Evolutionary conservation across 2,329 filamentous ascomycete genomes (phyloP).

Genomic region (Pseudomassariella vexata): DNA sequence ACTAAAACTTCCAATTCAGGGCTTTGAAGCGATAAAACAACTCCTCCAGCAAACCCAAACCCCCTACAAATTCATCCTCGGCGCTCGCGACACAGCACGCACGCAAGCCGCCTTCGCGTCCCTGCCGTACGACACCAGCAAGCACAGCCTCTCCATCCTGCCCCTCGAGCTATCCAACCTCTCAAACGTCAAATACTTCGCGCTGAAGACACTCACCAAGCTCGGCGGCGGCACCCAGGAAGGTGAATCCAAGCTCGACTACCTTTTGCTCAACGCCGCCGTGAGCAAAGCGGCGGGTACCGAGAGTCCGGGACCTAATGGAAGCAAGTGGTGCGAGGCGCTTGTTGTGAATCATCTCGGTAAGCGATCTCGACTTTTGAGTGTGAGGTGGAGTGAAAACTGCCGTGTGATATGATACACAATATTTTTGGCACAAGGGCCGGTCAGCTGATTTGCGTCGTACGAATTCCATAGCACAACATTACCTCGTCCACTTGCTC

Average conservation of each 20-base stretch:
- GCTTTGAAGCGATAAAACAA: slow-evolving; percentile 47
- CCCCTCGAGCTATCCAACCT: slow-evolving; percentile 43
- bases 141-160: slow-evolving; percentile 36
- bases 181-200: slow-evolving; percentile 38
- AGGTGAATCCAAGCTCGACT: slow-evolving; percentile 37
- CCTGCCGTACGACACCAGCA: slow-evolving; percentile 33
- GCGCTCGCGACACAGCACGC: slow-evolving; percentile 36
- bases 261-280: slow-evolving; percentile 43
- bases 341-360: slow-evolving; percentile 48
- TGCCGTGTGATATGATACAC: too few relatives aligned
- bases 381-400: too few relatives aligned
- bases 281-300: slow-evolving; percentile 27
- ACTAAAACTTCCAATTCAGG: slow-evolving; percentile 26
- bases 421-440: too few relatives aligned
- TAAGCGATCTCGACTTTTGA: slow-evolving; percentile 17
- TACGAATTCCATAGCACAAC: slow-evolving; percentile 35
- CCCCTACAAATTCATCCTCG: slow-evolving; percentile 42
- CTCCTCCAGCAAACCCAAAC: slow-evolving; percentile 35
- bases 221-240: slow-evolving; percentile 15
- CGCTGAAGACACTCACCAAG: slow-evolving; percentile 33
- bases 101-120: slow-evolving; percentile 35
- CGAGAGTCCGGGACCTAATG: slow-evolving; percentile 28
- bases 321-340: slow-evolving; percentile 43
- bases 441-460: not conserved
- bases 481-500: slow-evolving; percentile 45